Evolutionary conservation across 164 flowering plant genomes (phyloP), one percentile per base, ranked within the genome.

Genomic region (Stephania japonica): DNA sequence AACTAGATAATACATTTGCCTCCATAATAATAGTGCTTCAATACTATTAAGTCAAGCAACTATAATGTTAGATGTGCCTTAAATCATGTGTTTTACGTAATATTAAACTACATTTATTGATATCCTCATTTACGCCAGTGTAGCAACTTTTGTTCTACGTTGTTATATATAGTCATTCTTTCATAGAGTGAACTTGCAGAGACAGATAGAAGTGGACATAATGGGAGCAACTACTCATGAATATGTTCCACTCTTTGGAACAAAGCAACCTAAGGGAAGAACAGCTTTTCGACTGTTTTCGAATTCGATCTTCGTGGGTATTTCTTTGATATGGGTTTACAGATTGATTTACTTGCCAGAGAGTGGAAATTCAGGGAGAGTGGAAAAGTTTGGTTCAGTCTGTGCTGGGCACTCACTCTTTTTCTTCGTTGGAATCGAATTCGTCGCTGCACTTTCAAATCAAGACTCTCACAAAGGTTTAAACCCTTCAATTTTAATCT

Each of bases 401-500:
- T 83, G 18, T 84, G 81, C 38, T 84, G 87, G 85, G 7, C 84
- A 6, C 2, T 84, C 42, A 77, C 70, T 21, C 72, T 71, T 25
- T 56, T 72, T 16, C 26, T 70, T 67, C 76, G 83, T 11, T 84
- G 85, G 88, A 79, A 79, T 19, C 79, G 74, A 1, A 21, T 80
- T 44, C 67, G 65, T 47, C 83, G 84, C 38, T 42, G 42, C 78
- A 75, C 85, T 44, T 83, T 77, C 78, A 84, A 77, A 42, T 78
- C 80, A 44, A 75, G 84, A 53, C 87, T 88, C 78, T 70, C 76
- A 1, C 69, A 26, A 27, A 85, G 91, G 87, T 84, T 32, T 32
- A 32, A 32, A 32, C 38, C 38, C 38, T 32, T 32, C 38, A 32
- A 32, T 32, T 4, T 32, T 2, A 32, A 32, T 4, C 38, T 32